Percentiles rank a stretch among this genome's conserved stretches.
Evolutionary conservation across 441 rosid species (phyloP).

Genomic region (Biscutella laevigata): DNA sequence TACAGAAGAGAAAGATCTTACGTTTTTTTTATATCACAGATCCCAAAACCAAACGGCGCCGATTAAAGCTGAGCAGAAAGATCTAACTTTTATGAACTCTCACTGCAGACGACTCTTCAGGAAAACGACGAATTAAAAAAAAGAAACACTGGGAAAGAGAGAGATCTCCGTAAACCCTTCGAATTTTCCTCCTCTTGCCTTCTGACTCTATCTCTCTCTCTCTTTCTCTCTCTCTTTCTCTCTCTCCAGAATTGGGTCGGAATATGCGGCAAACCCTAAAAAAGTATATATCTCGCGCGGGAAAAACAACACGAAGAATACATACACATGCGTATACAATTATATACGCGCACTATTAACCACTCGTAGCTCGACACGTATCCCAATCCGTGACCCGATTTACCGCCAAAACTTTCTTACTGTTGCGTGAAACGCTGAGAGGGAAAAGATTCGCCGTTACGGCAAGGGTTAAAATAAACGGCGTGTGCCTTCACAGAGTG

Average conservation of each 20-base stretch:
- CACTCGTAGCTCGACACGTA: slow-evolving; percentile 36
- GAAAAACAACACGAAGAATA: slow-evolving; percentile 42
- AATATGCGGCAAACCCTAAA: slow-evolving; percentile 35
- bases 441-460: slow-evolving; percentile 37
- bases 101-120: slow-evolving; percentile 1
- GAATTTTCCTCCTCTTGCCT: slow-evolving; percentile 15
- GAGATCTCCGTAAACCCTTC: slow-evolving; percentile 24
- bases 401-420: slow-evolving; percentile 51
- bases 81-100: slow-evolving; percentile 12
- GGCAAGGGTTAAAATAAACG: slow-evolving; percentile 19
- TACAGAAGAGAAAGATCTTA: slow-evolving; percentile 6
- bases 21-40: slow-evolving; percentile 15
- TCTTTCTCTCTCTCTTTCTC: slow-evolving; percentile 18
- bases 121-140: slow-evolving; percentile 11
- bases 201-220: slow-evolving; percentile 18
- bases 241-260: slow-evolving; percentile 18
- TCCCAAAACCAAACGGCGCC: slow-evolving; percentile 11
- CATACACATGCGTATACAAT: slow-evolving; percentile 22
- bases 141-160: background rate
- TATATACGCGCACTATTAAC: slow-evolving; percentile 12
- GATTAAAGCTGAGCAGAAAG: slow-evolving; percentile 11
- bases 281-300: slow-evolving; percentile 52
- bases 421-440: slow-evolving; percentile 37
- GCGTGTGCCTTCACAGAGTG: slow-evolving; percentile 13
- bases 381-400: slow-evolving; percentile 4